Conservation (phyloP, 176 grass and related monocot species). For the Pontederia crassipes region DNA sequence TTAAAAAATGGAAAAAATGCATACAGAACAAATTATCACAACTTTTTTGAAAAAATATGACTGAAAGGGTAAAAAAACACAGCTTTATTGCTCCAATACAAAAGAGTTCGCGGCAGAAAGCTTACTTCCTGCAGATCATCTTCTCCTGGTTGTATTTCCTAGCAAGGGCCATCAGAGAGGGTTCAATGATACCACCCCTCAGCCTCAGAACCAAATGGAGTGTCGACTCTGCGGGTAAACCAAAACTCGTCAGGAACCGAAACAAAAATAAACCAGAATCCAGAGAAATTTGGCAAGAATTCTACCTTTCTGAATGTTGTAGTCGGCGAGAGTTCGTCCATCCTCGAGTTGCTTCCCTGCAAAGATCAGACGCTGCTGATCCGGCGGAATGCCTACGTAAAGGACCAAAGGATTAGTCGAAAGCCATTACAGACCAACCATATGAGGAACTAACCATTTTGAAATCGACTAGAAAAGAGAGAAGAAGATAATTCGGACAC, state of each 20-base stretch:
- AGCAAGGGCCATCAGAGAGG: constrained; percentile 80
- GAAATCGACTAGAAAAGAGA: not conserved
- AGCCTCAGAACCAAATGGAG: constrained; percentile 81
- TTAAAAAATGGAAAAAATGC: no score
- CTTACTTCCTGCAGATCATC: constrained; percentile 88
- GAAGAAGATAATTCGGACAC: not conserved
- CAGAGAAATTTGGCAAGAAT: not conserved
- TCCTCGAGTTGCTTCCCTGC: constrained; percentile 20
- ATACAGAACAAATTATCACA: no score
- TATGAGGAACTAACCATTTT: not conserved
- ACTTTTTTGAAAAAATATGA: no score
- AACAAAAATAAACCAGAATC: not conserved
- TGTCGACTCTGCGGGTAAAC: constrained; percentile 42
- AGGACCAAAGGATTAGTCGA: not conserved
- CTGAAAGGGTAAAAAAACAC: no score
- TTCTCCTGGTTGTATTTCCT: constrained; percentile 94
- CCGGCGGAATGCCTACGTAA: constrained; percentile 16
- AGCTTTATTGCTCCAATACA: not conserved
- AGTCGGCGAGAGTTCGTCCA: constrained; percentile 21
- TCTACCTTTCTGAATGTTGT: constrained; percentile 20
- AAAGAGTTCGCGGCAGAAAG: not conserved
- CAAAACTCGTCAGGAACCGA: not conserved
- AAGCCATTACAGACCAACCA: not conserved
- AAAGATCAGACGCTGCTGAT: constrained; percentile 21
- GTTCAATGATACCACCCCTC: constrained; percentile 75